Percentiles rank a stretch among this genome's conserved stretches.
Evolutionary conservation across 2,329 filamentous ascomycete genomes (phyloP).

Genomic region (Colletotrichum neosansevieriae): DNA sequence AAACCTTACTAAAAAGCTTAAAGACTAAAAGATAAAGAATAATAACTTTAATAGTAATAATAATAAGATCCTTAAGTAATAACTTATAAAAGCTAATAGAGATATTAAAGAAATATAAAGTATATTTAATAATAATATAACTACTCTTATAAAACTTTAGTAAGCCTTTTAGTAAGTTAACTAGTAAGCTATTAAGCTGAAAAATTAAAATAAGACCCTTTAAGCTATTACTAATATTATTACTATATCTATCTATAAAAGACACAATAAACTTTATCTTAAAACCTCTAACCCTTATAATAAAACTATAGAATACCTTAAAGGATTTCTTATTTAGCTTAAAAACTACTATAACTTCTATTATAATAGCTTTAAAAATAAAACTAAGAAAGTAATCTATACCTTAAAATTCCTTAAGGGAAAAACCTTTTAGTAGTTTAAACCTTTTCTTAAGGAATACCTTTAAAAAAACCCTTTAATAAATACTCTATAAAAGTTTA

Average conservation of each 20-base stretch:
- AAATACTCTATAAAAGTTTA: too few species aligned
- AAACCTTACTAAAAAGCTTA: too few species aligned
- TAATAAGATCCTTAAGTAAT: too few species aligned
- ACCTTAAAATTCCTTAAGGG: too few species aligned
- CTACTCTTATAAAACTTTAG: neutral
- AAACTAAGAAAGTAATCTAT: neutral
- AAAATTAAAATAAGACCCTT: neutral
- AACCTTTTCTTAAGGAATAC: neutral
- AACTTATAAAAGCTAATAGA: neutral
- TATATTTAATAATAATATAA: neutral
- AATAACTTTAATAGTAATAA: too few species aligned
- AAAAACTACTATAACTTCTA: neutral
- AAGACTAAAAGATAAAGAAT: too few species aligned
- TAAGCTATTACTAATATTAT: too few species aligned
- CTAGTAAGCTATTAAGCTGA: neutral
- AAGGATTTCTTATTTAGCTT: neutral
- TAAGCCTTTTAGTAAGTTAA: neutral
- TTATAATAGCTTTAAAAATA: neutral
- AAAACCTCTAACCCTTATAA: neutral
- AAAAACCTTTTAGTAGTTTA: too few species aligned
- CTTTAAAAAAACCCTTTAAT: neutral
- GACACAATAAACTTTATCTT: too few species aligned
- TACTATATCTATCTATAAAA: too few species aligned
- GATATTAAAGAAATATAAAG: neutral
- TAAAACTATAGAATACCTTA: neutral